phyloP scores from a whole-genome alignment of 768 basidiomycete genomes.

The Dentipellis fragilis region DNA sequence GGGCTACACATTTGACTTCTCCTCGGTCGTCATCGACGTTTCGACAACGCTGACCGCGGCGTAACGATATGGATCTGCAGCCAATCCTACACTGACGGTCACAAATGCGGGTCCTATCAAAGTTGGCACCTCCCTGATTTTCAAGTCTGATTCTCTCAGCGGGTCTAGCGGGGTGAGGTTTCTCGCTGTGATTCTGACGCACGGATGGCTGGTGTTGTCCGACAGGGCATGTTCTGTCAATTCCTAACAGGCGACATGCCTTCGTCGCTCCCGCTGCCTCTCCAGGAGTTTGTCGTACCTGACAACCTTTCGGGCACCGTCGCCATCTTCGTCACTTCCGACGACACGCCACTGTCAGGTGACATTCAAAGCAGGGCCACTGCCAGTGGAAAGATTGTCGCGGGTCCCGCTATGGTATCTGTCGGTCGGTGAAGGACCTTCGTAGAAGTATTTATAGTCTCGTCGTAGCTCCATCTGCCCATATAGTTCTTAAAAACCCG shows the following conservation, averaged over 20 bases:
- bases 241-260: slow-evolving; percentile 60
- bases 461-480: too few species aligned
- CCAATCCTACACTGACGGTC: slow-evolving; percentile 48
- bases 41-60: slow-evolving; percentile 60
- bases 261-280: slow-evolving; percentile 46
- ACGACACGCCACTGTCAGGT: slow-evolving; percentile 51
- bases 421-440: slow-evolving; percentile 27
- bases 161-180: slow-evolving; percentile 34
- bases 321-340: slow-evolving; percentile 61
- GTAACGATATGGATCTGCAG: slow-evolving; percentile 32
- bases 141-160: slow-evolving; percentile 47
- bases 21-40: slow-evolving; percentile 50
- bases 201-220: not conserved
- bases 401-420: slow-evolving; percentile 63
- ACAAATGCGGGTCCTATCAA: slow-evolving; percentile 52
- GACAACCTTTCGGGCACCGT: slow-evolving; percentile 63
- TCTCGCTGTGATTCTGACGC: not conserved
- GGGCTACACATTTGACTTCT: slow-evolving; percentile 62
- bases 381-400: slow-evolving; percentile 43
- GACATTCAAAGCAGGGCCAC: slow-evolving; percentile 51
- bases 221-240: slow-evolving; percentile 56
- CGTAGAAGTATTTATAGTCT: too few species aligned
- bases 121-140: slow-evolving; percentile 50
- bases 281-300: slow-evolving; percentile 56
- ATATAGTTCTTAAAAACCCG: too few species aligned